Base-by-base conservation (phyloP, 1,284 basidiomycete genomes). In the Ganoderma sinense region DNA sequence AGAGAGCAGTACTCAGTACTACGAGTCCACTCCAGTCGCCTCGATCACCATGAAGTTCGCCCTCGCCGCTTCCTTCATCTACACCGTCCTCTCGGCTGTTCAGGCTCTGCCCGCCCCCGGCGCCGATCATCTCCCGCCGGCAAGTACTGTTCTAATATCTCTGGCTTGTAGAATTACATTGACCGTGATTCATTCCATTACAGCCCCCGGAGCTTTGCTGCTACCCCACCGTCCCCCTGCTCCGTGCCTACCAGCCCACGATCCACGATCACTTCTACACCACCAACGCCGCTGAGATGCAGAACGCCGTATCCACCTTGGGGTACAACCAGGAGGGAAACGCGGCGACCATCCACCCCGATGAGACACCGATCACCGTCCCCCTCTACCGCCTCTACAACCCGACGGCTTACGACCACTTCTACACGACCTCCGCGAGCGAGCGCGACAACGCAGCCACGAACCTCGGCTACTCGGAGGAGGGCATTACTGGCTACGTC, bases 261-360 rank as follows among this genome's bases (percentile, higher is more conserved):
- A 36, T 41, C 5, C 43, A 39, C 6, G 72, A 73, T 48, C 74
- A 73, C 64, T 75, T 73, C 71, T 75, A 72, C 69, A 71, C 74
- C 18, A 71, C 72, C 36, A 66, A 62, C 26, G 48, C 56, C 48
- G n/a, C 60, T 2, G 67, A 70, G 68, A 41, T 61, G 43, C 48
- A 74, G 53, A 66, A 55, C 51, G 69, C 71, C 8, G 51, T 67
- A 33, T 53, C 58, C 11, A 13, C 29, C 36, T 51, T 58, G 36
- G 66, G 68, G 14, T 74, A 74, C 68, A 60, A 14, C 23, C 39
- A 43, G 43, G 71, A 73, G 58, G 68, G 69, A 23, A 55, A 65
- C 39, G 66, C 71, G 29, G 67, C 64, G 14, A 53, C 63, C 18
- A 69, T 74, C 39, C 64, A 62, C 51, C 36, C 73, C 4, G 58